Conservation (phyloP, 2,329 filamentous ascomycete species). For the Epichloe glyceriae region DNA sequence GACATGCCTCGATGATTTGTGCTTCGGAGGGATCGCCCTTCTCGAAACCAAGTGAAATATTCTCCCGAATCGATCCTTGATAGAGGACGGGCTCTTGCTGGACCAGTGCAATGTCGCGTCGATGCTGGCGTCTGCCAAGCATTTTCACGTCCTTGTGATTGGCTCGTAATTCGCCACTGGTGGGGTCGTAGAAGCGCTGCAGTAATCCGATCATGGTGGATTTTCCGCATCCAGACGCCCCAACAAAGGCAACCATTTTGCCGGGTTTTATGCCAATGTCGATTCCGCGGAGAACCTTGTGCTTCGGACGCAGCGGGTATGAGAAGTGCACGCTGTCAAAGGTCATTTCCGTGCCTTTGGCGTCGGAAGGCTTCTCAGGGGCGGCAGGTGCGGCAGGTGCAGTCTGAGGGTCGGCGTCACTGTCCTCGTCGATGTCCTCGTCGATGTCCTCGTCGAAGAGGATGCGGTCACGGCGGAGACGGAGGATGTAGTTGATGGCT, state of each 20-base stretch:
- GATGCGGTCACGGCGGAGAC: constrained; percentile 20
- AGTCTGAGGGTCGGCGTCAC: constrained; percentile 6
- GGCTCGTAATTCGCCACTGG: constrained; percentile 15
- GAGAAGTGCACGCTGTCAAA: constrained; percentile 42
- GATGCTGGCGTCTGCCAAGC: constrained; percentile 18
- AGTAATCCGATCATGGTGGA: constrained; percentile 43
- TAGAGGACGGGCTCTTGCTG: constrained; percentile 29
- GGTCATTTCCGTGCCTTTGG: constrained; percentile 25
- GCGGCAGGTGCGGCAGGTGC: neutral
- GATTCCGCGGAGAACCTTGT: constrained; percentile 25
- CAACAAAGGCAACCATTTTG: constrained; percentile 41
- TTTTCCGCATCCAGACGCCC: constrained; percentile 46
- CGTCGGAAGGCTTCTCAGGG: neutral
- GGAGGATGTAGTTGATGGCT: constrained; percentile 36
- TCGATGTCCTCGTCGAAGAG: constrained; percentile 13
- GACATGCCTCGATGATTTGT: constrained; percentile 35
- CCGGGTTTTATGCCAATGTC: constrained; percentile 29
- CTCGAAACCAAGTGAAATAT: constrained; percentile 37
- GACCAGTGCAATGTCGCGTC: constrained; percentile 24
- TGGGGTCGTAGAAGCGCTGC: constrained; percentile 30
- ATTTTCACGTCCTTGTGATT: constrained; percentile 19
- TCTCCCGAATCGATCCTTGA: constrained; percentile 41
- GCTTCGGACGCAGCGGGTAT: constrained; percentile 33
- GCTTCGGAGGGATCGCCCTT: constrained; percentile 18
- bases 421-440: constrained; percentile 16